Evolutionary conservation across 2,329 filamentous ascomycete species (phyloP), one percentile per base, ranked within the genome.

Genomic region (Neonectria faginata): DNA sequence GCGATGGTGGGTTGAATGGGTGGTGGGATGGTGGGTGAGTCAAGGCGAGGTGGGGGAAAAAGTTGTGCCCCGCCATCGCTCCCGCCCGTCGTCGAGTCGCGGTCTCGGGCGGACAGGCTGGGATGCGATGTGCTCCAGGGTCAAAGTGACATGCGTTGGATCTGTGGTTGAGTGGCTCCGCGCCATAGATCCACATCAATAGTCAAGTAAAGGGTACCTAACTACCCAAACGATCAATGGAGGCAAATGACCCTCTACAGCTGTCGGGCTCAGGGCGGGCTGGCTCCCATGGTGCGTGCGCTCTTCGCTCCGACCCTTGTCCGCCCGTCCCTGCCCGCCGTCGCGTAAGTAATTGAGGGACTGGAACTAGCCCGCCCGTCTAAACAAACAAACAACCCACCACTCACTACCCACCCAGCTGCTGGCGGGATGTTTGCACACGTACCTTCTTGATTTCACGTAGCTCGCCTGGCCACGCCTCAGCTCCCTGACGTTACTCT

Each of bases 21-120:
- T 55, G 48, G 57, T 55, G 51, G 51, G 64, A 69, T 72, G 72
- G 66, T 73, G 72, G 70, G 54, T 74, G 72, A 74, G 67, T 74
- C 72, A 74, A 73, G 61, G 57, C 33, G 47, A 72, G 65, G 70
- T 68, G 69, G 70, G 69, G 70, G 66, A 33, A 57, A 65, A 64
- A 66, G 39, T 68, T 68, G 65, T 73, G 72, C 72, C 72, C 72
- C 72, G 64, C 72, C 69, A 63, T 62, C 36, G 18, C 31, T 44
- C 25, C 25, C 25, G 25, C 25, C 25, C 25, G 25, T 25, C 58
- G 47, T 54, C 31, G 47, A 39, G 36, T 39, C 16, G 36, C 36
- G 36, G 33, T 39, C 33, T 22, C 22, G 22, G 22, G 22, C 22
- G 22, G 22, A 3, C 22, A 22, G 22, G 22, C 22, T 25, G 25